Percentiles rank a stretch among this genome's conserved stretches.
Conservation (phyloP, 2,329 filamentous ascomycete species). For the Cladosporium colombiae region DNA sequence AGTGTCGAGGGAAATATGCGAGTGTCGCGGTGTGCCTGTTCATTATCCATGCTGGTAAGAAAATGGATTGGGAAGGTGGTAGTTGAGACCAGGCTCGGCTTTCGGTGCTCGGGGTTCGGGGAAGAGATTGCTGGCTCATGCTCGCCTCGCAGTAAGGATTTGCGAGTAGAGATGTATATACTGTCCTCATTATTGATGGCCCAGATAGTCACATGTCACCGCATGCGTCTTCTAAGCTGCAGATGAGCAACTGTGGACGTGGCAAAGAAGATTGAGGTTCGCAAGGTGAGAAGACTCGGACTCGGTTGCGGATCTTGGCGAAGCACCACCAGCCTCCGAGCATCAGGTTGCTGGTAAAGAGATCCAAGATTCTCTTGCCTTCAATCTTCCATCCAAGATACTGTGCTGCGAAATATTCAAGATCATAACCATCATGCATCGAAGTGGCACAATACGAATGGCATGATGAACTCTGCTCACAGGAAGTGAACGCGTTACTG, state of each 20-base stretch:
- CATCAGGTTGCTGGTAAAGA: no score
- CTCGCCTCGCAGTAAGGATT: background rate
- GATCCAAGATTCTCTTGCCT: no score
- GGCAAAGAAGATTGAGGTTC: background rate
- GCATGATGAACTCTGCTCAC: no score
- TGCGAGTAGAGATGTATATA: background rate
- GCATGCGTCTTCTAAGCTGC: background rate
- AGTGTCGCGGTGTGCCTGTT: background rate
- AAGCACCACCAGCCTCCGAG: background rate
- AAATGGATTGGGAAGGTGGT: constrained; percentile 2
- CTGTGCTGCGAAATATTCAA: no score
- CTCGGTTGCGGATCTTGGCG: background rate
- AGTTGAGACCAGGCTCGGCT: background rate
- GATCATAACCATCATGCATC: no score
- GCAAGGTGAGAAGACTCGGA: background rate
- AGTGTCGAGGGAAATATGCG: background rate
- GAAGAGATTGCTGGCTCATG: background rate
- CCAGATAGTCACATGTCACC: background rate
- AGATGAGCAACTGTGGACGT: background rate
- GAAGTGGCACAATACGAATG: no score
- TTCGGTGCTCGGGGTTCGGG: constrained; percentile 2
- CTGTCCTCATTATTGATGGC: background rate
- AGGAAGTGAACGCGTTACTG: no score
- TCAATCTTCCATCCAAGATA: no score
- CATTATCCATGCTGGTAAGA: background rate